Evolutionary conservation across 1,284 basidiomycete genomes (phyloP).

Genomic region (Tilletia walkeri): DNA sequence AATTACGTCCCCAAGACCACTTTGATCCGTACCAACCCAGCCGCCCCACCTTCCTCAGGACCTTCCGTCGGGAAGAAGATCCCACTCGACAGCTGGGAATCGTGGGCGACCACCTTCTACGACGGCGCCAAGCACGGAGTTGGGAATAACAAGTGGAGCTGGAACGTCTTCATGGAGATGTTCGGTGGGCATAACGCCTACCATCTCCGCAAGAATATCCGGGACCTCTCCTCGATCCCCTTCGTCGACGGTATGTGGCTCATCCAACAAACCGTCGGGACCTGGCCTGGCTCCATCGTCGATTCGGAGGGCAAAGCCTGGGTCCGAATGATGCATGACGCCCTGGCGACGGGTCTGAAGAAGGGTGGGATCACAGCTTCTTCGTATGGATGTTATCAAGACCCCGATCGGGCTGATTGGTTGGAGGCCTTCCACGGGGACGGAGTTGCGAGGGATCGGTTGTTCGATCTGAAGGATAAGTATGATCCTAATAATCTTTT

Average conservation of each 20-base stretch:
- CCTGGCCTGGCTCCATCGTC: slow-evolving; percentile 23
- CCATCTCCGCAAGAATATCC: background rate
- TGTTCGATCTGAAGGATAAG: slow-evolving; percentile 34
- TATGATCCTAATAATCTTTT: slow-evolving; percentile 40
- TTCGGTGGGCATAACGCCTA: slow-evolving; percentile 34
- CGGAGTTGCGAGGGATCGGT: background rate
- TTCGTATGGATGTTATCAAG: slow-evolving; percentile 44
- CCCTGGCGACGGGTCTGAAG: slow-evolving; percentile 27
- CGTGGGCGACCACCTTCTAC: background rate
- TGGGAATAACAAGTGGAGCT: slow-evolving; percentile 26
- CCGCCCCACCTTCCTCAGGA: background rate
- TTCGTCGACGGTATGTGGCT: slow-evolving; percentile 48
- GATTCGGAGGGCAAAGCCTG: background rate
- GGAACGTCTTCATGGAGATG: slow-evolving; percentile 51
- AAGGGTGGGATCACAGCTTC: slow-evolving; percentile 24
- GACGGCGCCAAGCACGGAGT: background rate
- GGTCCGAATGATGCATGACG: slow-evolving; percentile 28
- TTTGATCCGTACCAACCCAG: slow-evolving; percentile 20
- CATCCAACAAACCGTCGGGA: slow-evolving; percentile 40
- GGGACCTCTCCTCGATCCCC: slow-evolving; percentile 34
- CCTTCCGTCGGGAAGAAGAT: background rate
- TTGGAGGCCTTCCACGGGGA: slow-evolving; percentile 36
- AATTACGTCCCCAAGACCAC: slow-evolving; percentile 45
- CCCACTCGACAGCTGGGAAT: background rate
- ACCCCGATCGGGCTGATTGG: slow-evolving; percentile 36